Evolutionary conservation across 148 eudicot genomes (phyloP).

Genomic region (Silene conica): DNA sequence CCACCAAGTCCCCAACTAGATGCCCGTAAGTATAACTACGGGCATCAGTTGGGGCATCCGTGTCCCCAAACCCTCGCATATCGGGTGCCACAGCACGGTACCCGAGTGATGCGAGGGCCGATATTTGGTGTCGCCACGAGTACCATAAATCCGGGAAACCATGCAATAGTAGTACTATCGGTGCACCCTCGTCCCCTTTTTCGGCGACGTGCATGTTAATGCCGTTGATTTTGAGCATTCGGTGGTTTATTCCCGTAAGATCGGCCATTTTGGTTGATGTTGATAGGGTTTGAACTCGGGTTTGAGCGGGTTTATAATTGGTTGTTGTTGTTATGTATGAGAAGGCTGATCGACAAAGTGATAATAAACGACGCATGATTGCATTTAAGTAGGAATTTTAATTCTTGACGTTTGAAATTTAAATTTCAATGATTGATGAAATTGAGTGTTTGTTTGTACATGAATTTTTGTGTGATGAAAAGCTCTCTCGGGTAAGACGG

Average conservation of each 20-base stretch:
- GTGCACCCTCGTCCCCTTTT: slow-evolving; percentile 36
- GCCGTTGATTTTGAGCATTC: slow-evolving; percentile 16
- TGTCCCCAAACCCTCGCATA: slow-evolving; percentile 60
- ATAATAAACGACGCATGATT: slow-evolving; percentile 4
- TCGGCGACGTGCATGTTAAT: slow-evolving; percentile 33
- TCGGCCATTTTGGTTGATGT: background rate
- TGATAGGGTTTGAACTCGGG: background rate
- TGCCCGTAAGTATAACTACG: slow-evolving; percentile 44
- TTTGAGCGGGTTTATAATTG: no score
- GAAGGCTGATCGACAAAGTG: slow-evolving; percentile 10
- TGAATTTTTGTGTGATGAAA: no score
- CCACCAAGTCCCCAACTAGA: slow-evolving; percentile 56
- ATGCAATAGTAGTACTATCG: slow-evolving; percentile 49
- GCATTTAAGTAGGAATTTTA: background rate
- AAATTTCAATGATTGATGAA: no score
- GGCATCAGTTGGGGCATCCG: slow-evolving; percentile 42
- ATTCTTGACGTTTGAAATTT: background rate
- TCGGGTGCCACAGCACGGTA: slow-evolving; percentile 63
- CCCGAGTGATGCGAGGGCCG: slow-evolving; percentile 40
- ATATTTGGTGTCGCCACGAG: slow-evolving; percentile 65
- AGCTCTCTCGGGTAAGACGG: no score
- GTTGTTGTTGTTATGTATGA: background rate
- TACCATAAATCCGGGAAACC: slow-evolving; percentile 72
- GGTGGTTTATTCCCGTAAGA: slow-evolving; percentile 12
- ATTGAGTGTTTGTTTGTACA: no score